These are phyloP conservation scores for Sclerotinia borealis DNA, from an alignment of 2,329 filamentous ascomycete genomes.

Conservation along the genomic window DNA sequence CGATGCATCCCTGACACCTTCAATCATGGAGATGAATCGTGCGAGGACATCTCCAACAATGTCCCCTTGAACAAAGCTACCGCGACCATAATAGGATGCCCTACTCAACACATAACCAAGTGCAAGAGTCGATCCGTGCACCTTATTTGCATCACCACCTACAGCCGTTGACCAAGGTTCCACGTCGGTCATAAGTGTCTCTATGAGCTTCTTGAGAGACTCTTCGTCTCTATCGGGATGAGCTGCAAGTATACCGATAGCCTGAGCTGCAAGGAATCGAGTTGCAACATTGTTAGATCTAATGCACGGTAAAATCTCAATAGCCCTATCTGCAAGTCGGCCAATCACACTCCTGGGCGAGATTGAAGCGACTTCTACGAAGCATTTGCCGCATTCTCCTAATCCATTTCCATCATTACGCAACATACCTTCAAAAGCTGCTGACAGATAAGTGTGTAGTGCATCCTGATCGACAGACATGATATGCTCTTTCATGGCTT, in stretches of 20 bases:
- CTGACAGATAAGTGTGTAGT: conserved; percentile 43
- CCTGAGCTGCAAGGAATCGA: conserved; percentile 60
- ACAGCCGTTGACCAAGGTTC: conserved; percentile 48
- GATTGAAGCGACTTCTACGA: conserved; percentile 48
- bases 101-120: conserved; percentile 54
- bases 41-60: conserved; percentile 38
- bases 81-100: conserved; percentile 42
- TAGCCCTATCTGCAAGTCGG: conserved; percentile 42
- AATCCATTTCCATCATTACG: conserved; percentile 34
- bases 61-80: conserved; percentile 33
- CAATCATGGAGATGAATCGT: conserved; percentile 45
- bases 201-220: conserved; percentile 39
- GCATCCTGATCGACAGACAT: conserved; percentile 35
- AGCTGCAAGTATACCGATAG: conserved; percentile 70
- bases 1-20: conserved; percentile 46
- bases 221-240: conserved; percentile 46
- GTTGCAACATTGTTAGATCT: conserved; percentile 66
- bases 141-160: conserved; percentile 51
- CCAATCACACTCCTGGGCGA: conserved; percentile 46
- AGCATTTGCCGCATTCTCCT: conserved; percentile 46
- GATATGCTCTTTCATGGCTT: conserved; percentile 51
- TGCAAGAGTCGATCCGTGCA: conserved; percentile 55
- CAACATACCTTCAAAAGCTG: conserved; percentile 52
- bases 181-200: conserved; percentile 41
- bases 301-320: conserved; percentile 53